phyloP scores from a whole-genome alignment of 208 protist species.

The Porcisia deanei region DNA sequence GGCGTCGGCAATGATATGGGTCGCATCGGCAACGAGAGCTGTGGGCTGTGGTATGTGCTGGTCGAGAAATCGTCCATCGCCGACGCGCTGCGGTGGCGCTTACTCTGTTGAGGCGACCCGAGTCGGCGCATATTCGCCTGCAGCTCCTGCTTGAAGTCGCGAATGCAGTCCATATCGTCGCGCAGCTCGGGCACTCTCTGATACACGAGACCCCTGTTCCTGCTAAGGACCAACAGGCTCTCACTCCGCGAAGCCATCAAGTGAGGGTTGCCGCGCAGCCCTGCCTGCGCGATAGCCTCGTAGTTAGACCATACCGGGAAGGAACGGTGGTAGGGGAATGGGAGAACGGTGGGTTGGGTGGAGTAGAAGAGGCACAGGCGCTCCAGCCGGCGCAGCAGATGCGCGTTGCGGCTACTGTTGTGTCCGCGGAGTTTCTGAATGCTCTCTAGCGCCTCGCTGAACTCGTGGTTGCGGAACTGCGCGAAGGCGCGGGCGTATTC shows the following conservation, averaged over 20 bases:
- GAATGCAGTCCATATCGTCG: conserved; percentile 42
- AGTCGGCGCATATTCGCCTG: conserved; percentile 61
- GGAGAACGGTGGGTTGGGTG: conserved; percentile 29
- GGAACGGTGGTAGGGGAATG: conserved; percentile 61
- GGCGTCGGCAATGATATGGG: conserved; percentile 6
- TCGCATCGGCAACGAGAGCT: conserved; percentile 14
- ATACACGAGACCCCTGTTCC: conserved; percentile 21
- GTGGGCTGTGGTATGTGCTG: conserved; percentile 14
- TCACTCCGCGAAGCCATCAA: conserved; percentile 8
- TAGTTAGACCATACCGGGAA: conserved; percentile 78
- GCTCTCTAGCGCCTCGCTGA: conserved; percentile 42
- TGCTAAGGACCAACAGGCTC: conserved; percentile 13
- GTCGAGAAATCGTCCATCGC: conserved; percentile 10
- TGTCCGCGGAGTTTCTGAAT: conserved; percentile 36
- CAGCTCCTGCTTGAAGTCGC: conserved; percentile 73
- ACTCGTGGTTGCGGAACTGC: conserved; percentile 80
- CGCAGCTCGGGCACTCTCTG: conserved; percentile 19
- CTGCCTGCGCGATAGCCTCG: conserved; percentile 49
- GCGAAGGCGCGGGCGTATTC: conserved; percentile 75
- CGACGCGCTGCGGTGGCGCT: not conserved
- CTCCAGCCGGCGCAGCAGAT: conserved; percentile 62
- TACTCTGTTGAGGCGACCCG: conserved; percentile 11
- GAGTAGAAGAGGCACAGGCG: conserved; percentile 64
- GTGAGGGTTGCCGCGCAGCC: conserved; percentile 14
- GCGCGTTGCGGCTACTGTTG: conserved; percentile 15